Evolutionary conservation across 2,329 filamentous ascomycete species (phyloP).

Genomic region (Aspergillus novofumigatus): DNA sequence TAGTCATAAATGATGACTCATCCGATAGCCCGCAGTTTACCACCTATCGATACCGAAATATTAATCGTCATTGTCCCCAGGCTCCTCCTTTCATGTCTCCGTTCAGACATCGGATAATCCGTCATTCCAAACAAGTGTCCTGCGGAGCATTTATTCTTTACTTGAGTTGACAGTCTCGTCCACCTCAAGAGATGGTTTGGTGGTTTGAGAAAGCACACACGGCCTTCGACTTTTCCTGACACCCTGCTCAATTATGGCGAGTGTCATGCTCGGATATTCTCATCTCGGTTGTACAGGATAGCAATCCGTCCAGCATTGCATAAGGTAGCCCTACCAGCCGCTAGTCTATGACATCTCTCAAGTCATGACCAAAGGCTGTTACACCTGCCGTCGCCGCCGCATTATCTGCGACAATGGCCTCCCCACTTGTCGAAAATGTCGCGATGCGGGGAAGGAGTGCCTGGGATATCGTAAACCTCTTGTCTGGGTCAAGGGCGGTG

Average conservation of each 20-base stretch:
- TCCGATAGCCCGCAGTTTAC: no score
- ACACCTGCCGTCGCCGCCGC: constrained; percentile 43
- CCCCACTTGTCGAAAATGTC: constrained; percentile 41
- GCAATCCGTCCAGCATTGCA: not conserved
- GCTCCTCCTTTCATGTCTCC: not conserved
- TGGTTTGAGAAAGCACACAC: not conserved
- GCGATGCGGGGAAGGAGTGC: constrained; percentile 41
- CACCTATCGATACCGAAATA: not conserved
- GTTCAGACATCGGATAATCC: not conserved
- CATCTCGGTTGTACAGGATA: not conserved
- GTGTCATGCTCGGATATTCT: constrained; percentile 13
- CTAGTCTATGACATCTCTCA: not conserved
- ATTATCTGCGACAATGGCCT: constrained; percentile 42
- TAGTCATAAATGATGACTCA: not conserved
- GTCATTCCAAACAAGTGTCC: not conserved
- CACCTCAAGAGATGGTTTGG: not conserved
- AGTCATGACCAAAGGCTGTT: constrained; percentile 40
- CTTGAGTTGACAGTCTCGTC: not conserved
- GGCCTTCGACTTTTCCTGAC: constrained; percentile 4
- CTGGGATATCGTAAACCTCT: constrained; percentile 41
- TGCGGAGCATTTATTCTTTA: not conserved
- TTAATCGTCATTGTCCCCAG: not conserved
- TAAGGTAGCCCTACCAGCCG: not conserved
- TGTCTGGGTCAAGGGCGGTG: constrained; percentile 41
- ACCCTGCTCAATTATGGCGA: constrained; percentile 14